Conservation (phyloP, 140 eudicot genomes). For the Oenanthe javanica region DNA sequence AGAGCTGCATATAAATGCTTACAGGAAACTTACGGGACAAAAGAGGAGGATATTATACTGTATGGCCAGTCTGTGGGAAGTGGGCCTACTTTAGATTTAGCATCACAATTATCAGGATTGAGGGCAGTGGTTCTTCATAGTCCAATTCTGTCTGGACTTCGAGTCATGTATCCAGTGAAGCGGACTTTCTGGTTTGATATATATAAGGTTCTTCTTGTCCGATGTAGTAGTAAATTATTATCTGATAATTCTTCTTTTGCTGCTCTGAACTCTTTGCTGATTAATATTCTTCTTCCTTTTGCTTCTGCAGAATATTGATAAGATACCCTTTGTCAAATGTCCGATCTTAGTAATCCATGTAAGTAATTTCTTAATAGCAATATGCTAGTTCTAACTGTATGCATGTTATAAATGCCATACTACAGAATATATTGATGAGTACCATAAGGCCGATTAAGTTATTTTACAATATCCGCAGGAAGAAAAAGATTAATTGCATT, state of each 20-base stretch:
- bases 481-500: background rate
- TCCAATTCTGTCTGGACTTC: slow-evolving; percentile 55
- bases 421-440: background rate
- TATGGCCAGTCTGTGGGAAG: slow-evolving; percentile 92
- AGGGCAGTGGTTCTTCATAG: slow-evolving; percentile 67
- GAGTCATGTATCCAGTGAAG: slow-evolving; percentile 65
- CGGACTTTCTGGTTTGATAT: slow-evolving; percentile 61
- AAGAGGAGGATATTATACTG: slow-evolving; percentile 51
- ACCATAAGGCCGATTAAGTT: background rate
- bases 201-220: slow-evolving; percentile 33
- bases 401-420: background rate
- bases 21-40: slow-evolving; percentile 35
- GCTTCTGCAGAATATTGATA: slow-evolving; percentile 84
- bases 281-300: background rate
- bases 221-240: background rate
- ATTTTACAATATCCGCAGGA: background rate
- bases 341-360: slow-evolving; percentile 92
- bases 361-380: slow-evolving; percentile 13
- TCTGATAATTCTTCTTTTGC: background rate
- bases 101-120: slow-evolving; percentile 39
- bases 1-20: slow-evolving; percentile 62
- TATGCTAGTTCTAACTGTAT: background rate
- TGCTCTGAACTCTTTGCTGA: background rate
- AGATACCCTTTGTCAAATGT: slow-evolving; percentile 71
- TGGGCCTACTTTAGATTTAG: slow-evolving; percentile 68